Evolutionary conservation across 2,329 filamentous ascomycete genomes (phyloP), one percentile per base, ranked within the genome.

Genomic region (Cordyceps cicadae): DNA sequence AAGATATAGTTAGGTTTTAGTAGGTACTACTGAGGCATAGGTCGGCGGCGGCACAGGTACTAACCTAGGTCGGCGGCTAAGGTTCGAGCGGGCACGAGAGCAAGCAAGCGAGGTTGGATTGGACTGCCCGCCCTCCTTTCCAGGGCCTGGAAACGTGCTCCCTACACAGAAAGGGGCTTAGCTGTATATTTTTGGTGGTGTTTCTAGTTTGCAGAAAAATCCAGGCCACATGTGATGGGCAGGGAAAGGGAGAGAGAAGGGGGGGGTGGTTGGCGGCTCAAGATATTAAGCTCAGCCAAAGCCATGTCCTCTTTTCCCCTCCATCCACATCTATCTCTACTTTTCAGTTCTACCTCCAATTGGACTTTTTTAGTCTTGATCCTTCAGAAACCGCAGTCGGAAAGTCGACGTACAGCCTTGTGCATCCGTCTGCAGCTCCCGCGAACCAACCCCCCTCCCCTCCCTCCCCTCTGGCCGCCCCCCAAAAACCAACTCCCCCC

Each of bases 221-320:
- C 19, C 29, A n/a, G 46, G 41, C 54, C 54, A 56, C 43, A 56
- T 56, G 54, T 56, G 54, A 55, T 34, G 53, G 26, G 53, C 19
- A 41, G 51, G 34, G 51, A n/a, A 17, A 11, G 54, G 24, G 34
- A 11, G 34, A 11, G n/a, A n/a, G n/a, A n/a, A n/a, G n/a, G n/a
- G n/a, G 34, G 12, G n/a, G 52, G 14, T 3, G 37, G 15, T 14
- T 17, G 19, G 2, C n/a, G 17, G 19, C 37, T 54, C 43, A 43
- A 24, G 24, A 15, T 56, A 48, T 56, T 56, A 56, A 56, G 29
- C 26, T 29, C 17, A n/a, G 26, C 39, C 53, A 21, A 45, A 39
- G 39, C 53, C 53, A 21, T 37, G 29, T 37, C 34, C 12, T 37
- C 34, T 37, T 5, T 11, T 37, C 34, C 12, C 12, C 3, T 19